Evolutionary conservation across 2,329 filamentous ascomycete genomes (phyloP), one percentile per base, ranked within the genome.

Genomic region (Penicillium sp.): DNA sequence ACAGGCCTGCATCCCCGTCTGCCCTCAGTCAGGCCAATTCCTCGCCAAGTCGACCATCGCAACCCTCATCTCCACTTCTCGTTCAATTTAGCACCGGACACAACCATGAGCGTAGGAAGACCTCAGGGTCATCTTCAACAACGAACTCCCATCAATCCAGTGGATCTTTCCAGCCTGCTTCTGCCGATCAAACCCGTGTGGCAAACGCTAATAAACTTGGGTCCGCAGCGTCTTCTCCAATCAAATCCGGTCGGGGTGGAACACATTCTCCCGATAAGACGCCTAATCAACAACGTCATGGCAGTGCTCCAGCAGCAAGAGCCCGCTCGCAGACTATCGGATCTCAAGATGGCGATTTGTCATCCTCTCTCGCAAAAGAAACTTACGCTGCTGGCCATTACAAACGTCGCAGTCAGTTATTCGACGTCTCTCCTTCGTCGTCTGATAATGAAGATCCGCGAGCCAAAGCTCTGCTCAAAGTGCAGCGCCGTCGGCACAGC

Each of bases 361-460:
- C 92, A 17, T 81, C 86, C 4, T 69, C 67, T 7, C 83, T 89
- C 2, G 88, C 90, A 58, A 86, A 91, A 56, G 77, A 84, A 61
- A 79, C 83, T 13, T 87, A 90, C 48, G 83, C 86, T 8, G 86
- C 89, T 55, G 81, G 79, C 31, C 93, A 97, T 72, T 89, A 93
- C 70, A 97, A 97, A 76, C 89, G 95, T 45, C 88, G 93, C 69
- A 98, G 94, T 74, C 95, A 97, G 71, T 90, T 97, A 2, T 92
- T 98, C 70, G 94, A 98, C 75, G 91, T 97, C 79, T 99, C 95
- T 2, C 95, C 95, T 3, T 98, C 95, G 0, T 98, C 94, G 0
- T 99, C 95, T 0, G 95, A 99, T 73, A 99, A 96, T 63, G 95
- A 99, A 78, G 93, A 96, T 54, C 91, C 94, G 49, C 92, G 96